Evolutionary conservation across 495 filamentous ascomycete genomes (phyloP).

Genomic region (Acidiella bohemica): DNA sequence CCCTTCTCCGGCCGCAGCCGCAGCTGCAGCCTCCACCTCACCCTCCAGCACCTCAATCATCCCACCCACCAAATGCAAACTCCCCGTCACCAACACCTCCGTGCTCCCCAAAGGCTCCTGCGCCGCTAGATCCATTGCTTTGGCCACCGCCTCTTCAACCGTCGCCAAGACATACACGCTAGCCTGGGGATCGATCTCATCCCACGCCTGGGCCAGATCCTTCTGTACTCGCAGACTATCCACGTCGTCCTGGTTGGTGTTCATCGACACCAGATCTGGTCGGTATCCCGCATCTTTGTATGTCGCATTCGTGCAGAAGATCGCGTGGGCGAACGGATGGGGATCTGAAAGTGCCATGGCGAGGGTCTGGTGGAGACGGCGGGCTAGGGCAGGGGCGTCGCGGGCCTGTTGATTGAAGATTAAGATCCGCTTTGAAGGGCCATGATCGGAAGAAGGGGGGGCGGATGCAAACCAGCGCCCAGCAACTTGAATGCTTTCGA

Average conservation of each 20-base stretch:
- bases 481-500: conserved; percentile 69
- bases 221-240: conserved; percentile 59
- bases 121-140: conserved; percentile 42
- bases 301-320: conserved; percentile 86
- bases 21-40: no score
- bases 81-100: conserved; percentile 59
- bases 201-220: conserved; percentile 60
- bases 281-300: conserved; percentile 56
- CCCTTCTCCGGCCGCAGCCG: no score
- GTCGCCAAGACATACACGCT: conserved; percentile 54
- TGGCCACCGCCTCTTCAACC: conserved; percentile 74
- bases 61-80: conserved; percentile 77
- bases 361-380: conserved; percentile 54
- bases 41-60: conserved; percentile 62
- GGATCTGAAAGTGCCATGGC: conserved; percentile 38
- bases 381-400: conserved; percentile 49
- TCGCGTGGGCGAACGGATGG: conserved; percentile 57
- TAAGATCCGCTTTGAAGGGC: conserved; percentile 43
- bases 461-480: conserved; percentile 60
- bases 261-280: conserved; percentile 64
- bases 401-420: conserved; percentile 96
- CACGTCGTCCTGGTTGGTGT: conserved; percentile 52
- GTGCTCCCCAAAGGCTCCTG: conserved; percentile 7
- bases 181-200: conserved; percentile 44
- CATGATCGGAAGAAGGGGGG: not conserved